These are phyloP conservation scores for Citeromyces nyonsensis DNA, from an alignment of 805 yeast species.

Conservation along the genomic window DNA sequence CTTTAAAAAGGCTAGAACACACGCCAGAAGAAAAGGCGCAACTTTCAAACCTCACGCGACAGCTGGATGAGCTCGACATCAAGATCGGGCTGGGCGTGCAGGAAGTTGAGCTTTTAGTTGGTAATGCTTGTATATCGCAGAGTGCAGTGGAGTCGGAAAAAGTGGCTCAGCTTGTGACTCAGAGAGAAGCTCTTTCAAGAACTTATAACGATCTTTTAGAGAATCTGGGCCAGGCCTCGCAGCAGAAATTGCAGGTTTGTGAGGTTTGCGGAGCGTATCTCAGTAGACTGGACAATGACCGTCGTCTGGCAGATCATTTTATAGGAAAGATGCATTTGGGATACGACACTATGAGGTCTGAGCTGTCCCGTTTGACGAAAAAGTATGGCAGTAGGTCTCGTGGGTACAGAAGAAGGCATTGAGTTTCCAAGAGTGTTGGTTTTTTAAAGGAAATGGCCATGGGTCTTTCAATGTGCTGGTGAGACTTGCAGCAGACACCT, in stretches of 20 bases:
- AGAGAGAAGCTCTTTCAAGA: constrained; percentile 36
- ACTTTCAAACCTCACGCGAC: constrained; percentile 16
- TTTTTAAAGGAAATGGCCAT: no score
- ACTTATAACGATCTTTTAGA: constrained; percentile 49
- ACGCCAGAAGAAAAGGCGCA: constrained; percentile 41
- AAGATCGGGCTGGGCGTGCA: constrained; percentile 51
- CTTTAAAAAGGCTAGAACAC: constrained; percentile 49
- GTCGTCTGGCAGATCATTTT: constrained; percentile 82
- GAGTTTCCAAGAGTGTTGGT: no score
- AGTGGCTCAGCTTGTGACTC: constrained; percentile 24
- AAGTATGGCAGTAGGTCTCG: no score
- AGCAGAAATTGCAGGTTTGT: constrained; percentile 84
- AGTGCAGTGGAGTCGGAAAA: constrained; percentile 27
- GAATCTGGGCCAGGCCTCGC: constrained; percentile 70
- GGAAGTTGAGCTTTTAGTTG: constrained; percentile 36
- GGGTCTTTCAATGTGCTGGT: no score
- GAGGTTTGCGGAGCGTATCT: constrained; percentile 81
- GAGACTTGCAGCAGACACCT: no score
- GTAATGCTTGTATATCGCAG: constrained; percentile 13
- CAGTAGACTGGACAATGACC: constrained; percentile 73
- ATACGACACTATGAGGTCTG: constrained; percentile 55
- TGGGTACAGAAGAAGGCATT: no score
- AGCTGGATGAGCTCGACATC: constrained; percentile 47
- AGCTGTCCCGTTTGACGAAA: constrained; percentile 15
- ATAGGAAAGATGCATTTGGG: constrained; percentile 79